Conservation (phyloP, 2,329 filamentous ascomycete species). For the Truncatella angustata region DNA sequence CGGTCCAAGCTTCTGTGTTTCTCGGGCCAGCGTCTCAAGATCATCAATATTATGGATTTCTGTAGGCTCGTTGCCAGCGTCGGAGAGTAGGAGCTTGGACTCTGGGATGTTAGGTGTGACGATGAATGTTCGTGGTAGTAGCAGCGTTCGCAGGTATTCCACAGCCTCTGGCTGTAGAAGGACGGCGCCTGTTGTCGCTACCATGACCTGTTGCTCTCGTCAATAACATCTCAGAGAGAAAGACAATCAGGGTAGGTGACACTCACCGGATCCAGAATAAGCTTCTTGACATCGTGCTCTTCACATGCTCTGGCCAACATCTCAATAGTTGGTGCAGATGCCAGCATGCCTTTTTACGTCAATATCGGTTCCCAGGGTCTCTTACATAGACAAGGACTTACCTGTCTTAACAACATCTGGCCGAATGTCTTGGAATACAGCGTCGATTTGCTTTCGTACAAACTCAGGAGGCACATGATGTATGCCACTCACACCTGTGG, state of each 20-base stretch:
- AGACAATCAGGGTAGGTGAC: not conserved
- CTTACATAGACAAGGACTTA: constrained; percentile 35
- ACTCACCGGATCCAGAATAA: constrained; percentile 74
- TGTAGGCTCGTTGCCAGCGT: constrained; percentile 39
- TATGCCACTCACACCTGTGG: constrained; percentile 76
- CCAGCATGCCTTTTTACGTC: constrained; percentile 69
- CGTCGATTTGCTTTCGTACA: constrained; percentile 80
- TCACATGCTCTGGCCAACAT: constrained; percentile 65
- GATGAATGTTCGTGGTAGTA: constrained; percentile 66
- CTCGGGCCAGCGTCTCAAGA: constrained; percentile 65
- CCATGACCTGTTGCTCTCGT: constrained; percentile 69
- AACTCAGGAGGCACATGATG: constrained; percentile 77
- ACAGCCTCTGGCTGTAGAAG: constrained; percentile 68
- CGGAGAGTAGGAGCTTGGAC: constrained; percentile 61
- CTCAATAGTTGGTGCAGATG: constrained; percentile 66
- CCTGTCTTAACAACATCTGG: constrained; percentile 91
- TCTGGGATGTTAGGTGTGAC: constrained; percentile 79
- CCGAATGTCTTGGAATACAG: constrained; percentile 78
- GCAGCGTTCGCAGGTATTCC: constrained; percentile 51
- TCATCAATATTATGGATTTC: constrained; percentile 59
- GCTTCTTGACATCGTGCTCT: constrained; percentile 52
- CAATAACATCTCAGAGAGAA: not conserved
- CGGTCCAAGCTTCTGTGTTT: constrained; percentile 67
- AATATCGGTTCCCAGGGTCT: constrained; percentile 11
- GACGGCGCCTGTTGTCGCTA: constrained; percentile 74